Evolutionary conservation across 257 asterid species (phyloP).

Genomic region (Rhazya stricta): DNA sequence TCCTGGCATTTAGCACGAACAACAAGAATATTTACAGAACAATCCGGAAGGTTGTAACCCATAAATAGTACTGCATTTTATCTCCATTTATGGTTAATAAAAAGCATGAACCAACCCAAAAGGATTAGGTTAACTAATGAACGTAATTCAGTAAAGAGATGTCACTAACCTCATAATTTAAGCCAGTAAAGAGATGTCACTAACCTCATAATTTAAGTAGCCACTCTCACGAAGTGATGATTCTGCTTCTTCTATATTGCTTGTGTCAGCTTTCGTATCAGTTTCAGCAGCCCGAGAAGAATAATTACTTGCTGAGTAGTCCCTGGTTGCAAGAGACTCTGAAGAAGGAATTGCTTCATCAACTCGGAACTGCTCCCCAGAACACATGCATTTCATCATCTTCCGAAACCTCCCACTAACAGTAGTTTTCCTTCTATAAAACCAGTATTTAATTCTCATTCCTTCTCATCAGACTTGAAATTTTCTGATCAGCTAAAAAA

Average conservation of each 20-base stretch:
- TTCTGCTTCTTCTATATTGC: constrained; percentile 95
- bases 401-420: constrained; percentile 42
- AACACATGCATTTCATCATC: constrained; percentile 98
- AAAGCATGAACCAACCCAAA: not conserved
- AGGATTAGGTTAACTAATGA: no score
- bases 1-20: not conserved
- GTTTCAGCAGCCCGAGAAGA: constrained; percentile 77
- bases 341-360: constrained; percentile 79
- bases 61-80: not conserved
- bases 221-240: constrained; percentile 92
- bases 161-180: constrained; percentile 77
- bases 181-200: constrained; percentile 11
- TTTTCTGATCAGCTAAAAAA: constrained; percentile 29
- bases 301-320: constrained; percentile 82
- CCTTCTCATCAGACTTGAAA: constrained; percentile 45
- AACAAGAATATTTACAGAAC: not conserved
- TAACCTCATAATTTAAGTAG: constrained; percentile 82
- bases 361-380: constrained; percentile 65
- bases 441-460: constrained; percentile 81
- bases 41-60: not conserved
- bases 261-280: constrained; percentile 57
- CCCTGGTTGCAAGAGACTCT: constrained; percentile 87
- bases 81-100: not conserved
- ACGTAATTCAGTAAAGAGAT: not conserved
- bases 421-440: constrained; percentile 43